Evolutionary conservation across 352 stramenopile genomes (phyloP).

Genomic region (Globisporangium yorkense): DNA sequence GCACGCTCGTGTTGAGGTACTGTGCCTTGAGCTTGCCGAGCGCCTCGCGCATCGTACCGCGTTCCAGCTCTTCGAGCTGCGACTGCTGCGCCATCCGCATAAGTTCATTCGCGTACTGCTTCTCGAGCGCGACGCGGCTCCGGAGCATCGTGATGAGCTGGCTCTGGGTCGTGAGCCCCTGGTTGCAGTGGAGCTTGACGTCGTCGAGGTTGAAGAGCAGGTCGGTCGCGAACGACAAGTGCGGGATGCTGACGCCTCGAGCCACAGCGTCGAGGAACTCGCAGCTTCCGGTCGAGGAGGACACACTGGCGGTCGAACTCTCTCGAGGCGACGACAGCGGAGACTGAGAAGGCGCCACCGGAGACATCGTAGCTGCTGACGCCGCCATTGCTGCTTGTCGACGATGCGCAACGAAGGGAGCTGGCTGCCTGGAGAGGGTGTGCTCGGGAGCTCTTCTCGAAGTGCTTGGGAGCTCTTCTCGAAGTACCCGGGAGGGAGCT

Average conservation of each 20-base stretch:
- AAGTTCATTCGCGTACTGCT: constrained; percentile 64
- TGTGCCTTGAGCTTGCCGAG: constrained; percentile 57
- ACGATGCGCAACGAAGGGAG: background rate
- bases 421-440: background rate
- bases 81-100: constrained; percentile 53
- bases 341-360: background rate
- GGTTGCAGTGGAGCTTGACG: constrained; percentile 36
- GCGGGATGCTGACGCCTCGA: constrained; percentile 11
- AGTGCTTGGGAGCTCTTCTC: background rate
- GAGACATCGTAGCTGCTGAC: background rate
- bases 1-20: constrained; percentile 80
- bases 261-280: background rate
- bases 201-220: constrained; percentile 77
- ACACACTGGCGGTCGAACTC: background rate
- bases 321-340: background rate
- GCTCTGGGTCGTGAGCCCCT: constrained; percentile 43
- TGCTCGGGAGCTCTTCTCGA: background rate
- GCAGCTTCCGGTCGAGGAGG: background rate
- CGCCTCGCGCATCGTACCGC: constrained; percentile 47
- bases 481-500: background rate
- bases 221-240: constrained; percentile 66
- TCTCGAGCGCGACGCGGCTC: constrained; percentile 64
- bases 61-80: constrained; percentile 48
- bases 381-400: background rate
- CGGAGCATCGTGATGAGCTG: constrained; percentile 65